Evolutionary conservation across 331 rosid genomes (phyloP).

Genomic region (Rhamnella rubrinervis): DNA sequence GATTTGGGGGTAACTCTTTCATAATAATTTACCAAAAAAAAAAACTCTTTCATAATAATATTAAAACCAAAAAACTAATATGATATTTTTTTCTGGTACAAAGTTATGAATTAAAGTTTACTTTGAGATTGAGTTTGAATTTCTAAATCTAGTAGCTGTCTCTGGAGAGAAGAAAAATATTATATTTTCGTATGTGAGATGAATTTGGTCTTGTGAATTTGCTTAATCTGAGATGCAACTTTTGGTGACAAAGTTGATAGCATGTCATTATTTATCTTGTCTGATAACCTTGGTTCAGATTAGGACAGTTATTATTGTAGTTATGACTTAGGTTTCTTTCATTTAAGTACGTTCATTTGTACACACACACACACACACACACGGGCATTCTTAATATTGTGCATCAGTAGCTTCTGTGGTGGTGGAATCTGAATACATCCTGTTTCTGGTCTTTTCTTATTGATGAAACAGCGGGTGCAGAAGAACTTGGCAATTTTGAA

Average conservation of each 20-base stretch:
- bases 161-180: too few relatives aligned
- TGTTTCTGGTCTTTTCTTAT: neutral
- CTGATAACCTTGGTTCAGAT: neutral
- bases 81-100: too few relatives aligned
- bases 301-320: neutral
- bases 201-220: neutral
- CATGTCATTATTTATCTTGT: neutral
- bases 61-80: too few relatives aligned
- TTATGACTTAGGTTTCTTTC: neutral
- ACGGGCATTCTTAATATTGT: neutral
- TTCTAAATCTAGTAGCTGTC: too few relatives aligned
- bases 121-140: too few relatives aligned
- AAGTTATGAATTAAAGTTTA: too few relatives aligned
- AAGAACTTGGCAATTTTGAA: constrained; percentile 85
- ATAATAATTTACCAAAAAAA: too few relatives aligned
- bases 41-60: too few relatives aligned
- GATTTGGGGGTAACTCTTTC: too few relatives aligned
- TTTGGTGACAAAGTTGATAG: neutral
- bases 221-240: neutral
- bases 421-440: neutral
- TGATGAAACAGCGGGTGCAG: neutral
- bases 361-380: too few relatives aligned
- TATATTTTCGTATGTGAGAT: neutral
- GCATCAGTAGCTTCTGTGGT: neutral
- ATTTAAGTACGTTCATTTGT: neutral